Conservation (phyloP, 2,329 filamentous ascomycete species). For the Leptographium flavum region DNA sequence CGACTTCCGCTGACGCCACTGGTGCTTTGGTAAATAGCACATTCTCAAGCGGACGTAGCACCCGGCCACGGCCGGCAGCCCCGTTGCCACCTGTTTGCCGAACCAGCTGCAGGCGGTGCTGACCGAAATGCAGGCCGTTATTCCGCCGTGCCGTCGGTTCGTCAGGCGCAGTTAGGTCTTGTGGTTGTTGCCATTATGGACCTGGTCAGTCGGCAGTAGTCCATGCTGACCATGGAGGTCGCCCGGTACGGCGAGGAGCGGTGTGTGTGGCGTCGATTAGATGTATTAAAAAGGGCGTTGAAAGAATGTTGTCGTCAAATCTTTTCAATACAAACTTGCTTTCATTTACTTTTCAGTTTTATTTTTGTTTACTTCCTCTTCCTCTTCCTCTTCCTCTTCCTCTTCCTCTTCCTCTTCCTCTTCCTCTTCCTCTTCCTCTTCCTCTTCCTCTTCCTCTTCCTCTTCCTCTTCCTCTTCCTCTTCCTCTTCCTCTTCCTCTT, state of each 20-base stretch:
- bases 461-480: no score
- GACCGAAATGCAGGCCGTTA: slow-evolving; percentile 52
- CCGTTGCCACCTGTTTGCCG: slow-evolving; percentile 73
- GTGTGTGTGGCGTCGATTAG: slow-evolving; percentile 18
- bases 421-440: no score
- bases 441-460: no score
- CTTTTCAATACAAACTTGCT: no score
- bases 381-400: no score
- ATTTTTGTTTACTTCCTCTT: no score
- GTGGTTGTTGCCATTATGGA: slow-evolving; percentile 51
- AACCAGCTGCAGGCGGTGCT: slow-evolving; percentile 69
- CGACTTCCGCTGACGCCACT: slow-evolving; percentile 72
- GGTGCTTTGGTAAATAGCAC: slow-evolving; percentile 76
- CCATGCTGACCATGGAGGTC: slow-evolving; percentile 58
- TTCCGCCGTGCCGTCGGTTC: slow-evolving; percentile 24
- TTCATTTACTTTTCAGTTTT: no score
- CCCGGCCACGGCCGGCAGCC: slow-evolving; percentile 66
- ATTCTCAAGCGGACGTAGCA: slow-evolving; percentile 66
- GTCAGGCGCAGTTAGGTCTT: slow-evolving; percentile 23
- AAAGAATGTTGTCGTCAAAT: no score
- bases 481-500: no score
- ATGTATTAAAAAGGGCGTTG: no score
- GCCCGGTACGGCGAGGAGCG: slow-evolving; percentile 58
- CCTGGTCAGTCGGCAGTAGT: slow-evolving; percentile 44
- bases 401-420: no score